Evolutionary conservation across 495 filamentous ascomycete genomes (phyloP), one percentile per base, ranked within the genome.

Genomic region (Hyaloscypha hepaticicola): DNA sequence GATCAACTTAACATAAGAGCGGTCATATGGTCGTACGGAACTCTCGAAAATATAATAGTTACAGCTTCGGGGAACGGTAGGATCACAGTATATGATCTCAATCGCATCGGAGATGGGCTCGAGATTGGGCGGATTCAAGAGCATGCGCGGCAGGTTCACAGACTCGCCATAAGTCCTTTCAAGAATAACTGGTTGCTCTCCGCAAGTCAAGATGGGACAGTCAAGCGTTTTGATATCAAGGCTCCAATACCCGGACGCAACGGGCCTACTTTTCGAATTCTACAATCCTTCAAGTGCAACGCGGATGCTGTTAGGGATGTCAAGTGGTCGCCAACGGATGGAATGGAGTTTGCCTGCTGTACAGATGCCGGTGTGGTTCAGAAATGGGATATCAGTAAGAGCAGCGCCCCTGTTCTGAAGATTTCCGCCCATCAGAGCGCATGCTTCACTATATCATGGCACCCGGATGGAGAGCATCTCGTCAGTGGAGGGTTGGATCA

Each of bases 111-210:
- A 3, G 57, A 86, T 51, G 87, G 87, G 29, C 75, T 96, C 33
- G 92, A 96, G 72, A 80, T 88, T 59, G 87, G 86, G 61, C 86
- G 92, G 61, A 82, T 79, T 24, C 77, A 77, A 5, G 94, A 96
- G 72, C 96, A 97, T 75, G 85, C 82, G 62, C 90, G 96, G 59
- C 94, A 97, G 80, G 89, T 99, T 62, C 94, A 99, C 76, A 87
- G 87, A 66, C 80, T 99, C 41, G 92, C 91, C 49, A 91, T 97
- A 76, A 97, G 93, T 72, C 93, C 95, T 1, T 88, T 90, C 72
- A 79, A 84, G 65, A 87, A 88, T 58, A 86, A 85, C 63, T 85
- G 87, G 79, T 75, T 98, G 38, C 80, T 98, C 26, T 96, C 93
- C 4, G 95, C 90, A 26, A 93, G 93, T 72, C 93, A 97, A 77